These are phyloP conservation scores for Talaromyces sp. DNA, from an alignment of 2,329 filamentous ascomycete species.

Conservation along the genomic window DNA sequence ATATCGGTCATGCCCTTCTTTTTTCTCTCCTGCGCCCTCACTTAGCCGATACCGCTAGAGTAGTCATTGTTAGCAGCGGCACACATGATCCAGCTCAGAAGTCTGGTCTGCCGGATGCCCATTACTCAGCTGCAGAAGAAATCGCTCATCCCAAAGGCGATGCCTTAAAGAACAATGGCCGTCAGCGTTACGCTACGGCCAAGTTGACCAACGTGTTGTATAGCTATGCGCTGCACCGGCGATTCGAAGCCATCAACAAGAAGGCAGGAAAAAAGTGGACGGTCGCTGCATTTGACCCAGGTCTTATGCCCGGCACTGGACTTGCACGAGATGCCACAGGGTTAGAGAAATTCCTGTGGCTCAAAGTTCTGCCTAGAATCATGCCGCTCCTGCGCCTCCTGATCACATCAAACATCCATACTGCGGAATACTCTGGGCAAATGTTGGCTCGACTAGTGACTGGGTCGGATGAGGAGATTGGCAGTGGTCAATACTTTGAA, in stretches of 20 bases:
- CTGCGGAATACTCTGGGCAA: constrained; percentile 38
- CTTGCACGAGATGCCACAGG: constrained; percentile 35
- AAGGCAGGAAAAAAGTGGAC: constrained; percentile 33
- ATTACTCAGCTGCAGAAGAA: constrained; percentile 45
- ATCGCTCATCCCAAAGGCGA: constrained; percentile 41
- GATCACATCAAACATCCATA: constrained; percentile 38
- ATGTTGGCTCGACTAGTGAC: constrained; percentile 43
- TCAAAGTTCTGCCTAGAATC: constrained; percentile 31
- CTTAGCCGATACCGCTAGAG: constrained; percentile 41
- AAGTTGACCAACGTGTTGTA: constrained; percentile 52
- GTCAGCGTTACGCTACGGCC: constrained; percentile 43
- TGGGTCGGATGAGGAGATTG: constrained; percentile 30
- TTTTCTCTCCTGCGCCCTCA: constrained; percentile 46
- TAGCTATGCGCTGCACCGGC: constrained; percentile 44
- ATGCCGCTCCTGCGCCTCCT: constrained; percentile 35
- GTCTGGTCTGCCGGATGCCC: constrained; percentile 41
- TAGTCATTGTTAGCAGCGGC: constrained; percentile 46
- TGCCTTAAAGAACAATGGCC: constrained; percentile 30
- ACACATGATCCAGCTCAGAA: constrained; percentile 49
- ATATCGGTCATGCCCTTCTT: constrained; percentile 51
- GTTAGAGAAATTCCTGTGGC: constrained; percentile 34
- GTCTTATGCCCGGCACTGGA: constrained; percentile 49
- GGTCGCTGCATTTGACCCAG: constrained; percentile 46
- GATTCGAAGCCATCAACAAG: constrained; percentile 24
- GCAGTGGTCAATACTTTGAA: constrained; percentile 45